A percentile compares a stretch with the other conserved stretches of the same genome.
Evolutionary conservation across 2,329 filamentous ascomycete genomes (phyloP).

Genomic region (Cryphonectria nitschkei): DNA sequence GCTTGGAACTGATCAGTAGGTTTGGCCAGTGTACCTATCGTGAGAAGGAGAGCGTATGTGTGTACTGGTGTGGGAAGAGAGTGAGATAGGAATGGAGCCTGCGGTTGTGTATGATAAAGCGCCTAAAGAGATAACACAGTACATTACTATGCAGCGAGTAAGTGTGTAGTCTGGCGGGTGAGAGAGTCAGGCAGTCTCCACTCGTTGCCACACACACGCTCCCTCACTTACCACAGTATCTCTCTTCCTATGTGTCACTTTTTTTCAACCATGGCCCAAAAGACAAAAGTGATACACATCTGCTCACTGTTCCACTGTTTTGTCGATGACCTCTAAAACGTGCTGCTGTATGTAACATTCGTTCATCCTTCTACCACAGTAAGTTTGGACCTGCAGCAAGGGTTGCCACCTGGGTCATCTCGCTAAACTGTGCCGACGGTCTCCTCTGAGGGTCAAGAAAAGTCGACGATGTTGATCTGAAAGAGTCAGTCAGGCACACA

Average conservation of each 20-base stretch:
- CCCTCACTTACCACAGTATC: neutral
- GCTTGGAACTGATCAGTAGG: neutral
- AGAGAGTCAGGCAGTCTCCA: neutral
- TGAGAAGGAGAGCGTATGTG: too few relatives aligned
- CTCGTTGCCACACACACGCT: neutral
- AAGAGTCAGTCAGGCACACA: neutral
- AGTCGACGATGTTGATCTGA: neutral
- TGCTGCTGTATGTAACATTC: neutral
- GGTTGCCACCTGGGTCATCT: neutral
- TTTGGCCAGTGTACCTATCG: neutral
- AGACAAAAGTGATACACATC: neutral
- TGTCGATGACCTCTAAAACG: neutral
- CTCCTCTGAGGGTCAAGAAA: neutral
- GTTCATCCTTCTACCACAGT: neutral
- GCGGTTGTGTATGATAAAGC: too few relatives aligned
- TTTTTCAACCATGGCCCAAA: neutral
- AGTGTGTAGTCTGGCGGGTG: neutral
- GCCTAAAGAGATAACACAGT: too few relatives aligned
- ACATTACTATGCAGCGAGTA: too few relatives aligned
- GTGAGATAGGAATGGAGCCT: too few relatives aligned
- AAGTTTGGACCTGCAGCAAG: neutral
- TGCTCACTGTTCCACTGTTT: too few relatives aligned
- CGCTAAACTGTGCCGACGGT: neutral
- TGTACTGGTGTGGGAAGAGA: too few relatives aligned
- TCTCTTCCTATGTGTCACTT: too few relatives aligned